These are phyloP conservation scores for Colletotrichum musicola DNA, from an alignment of 2,329 filamentous ascomycete species.

Conservation along the genomic window DNA sequence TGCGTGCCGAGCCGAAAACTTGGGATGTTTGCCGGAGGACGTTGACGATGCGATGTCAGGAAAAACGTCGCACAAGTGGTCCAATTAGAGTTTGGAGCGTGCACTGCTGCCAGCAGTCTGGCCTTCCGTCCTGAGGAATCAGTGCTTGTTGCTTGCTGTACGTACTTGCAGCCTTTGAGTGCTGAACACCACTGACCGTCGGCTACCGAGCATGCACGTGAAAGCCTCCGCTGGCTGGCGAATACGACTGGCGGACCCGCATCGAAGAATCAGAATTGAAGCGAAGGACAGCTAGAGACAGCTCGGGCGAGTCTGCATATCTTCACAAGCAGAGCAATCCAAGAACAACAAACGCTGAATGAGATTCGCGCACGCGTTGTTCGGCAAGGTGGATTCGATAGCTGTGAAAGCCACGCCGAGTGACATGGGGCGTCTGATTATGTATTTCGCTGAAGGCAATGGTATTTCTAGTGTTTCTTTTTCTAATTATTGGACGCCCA, in stretches of 20 bases:
- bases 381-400: too few species aligned
- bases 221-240: too few species aligned
- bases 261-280: too few species aligned
- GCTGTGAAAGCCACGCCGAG: too few species aligned
- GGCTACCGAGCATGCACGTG: too few species aligned
- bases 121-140: conserved; percentile 20
- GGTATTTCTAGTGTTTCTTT: background rate
- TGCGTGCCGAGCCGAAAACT: background rate
- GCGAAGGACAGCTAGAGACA: too few species aligned
- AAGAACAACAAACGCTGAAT: too few species aligned
- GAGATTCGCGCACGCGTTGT: too few species aligned
- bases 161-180: conserved; percentile 8
- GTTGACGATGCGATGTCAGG: background rate
- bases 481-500: background rate
- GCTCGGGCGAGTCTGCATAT: too few species aligned
- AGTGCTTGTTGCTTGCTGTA: conserved; percentile 5
- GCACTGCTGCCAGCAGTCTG: conserved; percentile 8
- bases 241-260: too few species aligned
- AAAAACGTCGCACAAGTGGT: conserved; percentile 16
- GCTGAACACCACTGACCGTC: background rate
- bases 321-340: too few species aligned
- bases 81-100: conserved; percentile 35
- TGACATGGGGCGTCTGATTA: too few species aligned
- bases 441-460: background rate
- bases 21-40: background rate